Conservation (phyloP, 225 moss, liverwort and hornwort species). For the Physcomitrium patens region DNA sequence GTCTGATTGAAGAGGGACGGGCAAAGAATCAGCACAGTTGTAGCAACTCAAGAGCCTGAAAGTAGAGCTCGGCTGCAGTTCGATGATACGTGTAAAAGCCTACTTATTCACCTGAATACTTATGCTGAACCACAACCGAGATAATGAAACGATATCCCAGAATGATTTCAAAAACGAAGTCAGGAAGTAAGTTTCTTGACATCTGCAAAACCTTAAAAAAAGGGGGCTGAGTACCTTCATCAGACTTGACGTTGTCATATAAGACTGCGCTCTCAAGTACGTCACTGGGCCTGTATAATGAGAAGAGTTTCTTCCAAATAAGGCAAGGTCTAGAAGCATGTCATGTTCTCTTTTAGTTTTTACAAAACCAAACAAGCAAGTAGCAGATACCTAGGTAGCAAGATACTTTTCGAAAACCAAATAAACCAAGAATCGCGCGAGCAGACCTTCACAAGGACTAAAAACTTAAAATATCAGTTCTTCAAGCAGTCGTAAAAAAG, state of each 20-base stretch:
- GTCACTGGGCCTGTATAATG: constrained; percentile 71
- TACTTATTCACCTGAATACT: neutral
- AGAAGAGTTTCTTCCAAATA: constrained; percentile 2
- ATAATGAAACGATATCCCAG: neutral
- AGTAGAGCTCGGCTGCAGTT: constrained; percentile 2
- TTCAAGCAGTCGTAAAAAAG: neutral
- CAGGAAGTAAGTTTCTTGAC: neutral
- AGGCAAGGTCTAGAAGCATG: constrained; percentile 8
- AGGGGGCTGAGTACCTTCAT: constrained; percentile 53
- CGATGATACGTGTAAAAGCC: neutral
- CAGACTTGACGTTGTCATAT: constrained; percentile 38
- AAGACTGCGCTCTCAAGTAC: constrained; percentile 61
- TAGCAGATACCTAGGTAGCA: too few species aligned
- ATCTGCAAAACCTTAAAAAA: constrained; percentile 3
- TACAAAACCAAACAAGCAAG: neutral
- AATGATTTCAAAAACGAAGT: neutral
- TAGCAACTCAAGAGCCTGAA: neutral
- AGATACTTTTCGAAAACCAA: neutral
- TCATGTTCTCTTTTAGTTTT: neutral
- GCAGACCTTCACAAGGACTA: neutral
- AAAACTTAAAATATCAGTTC: neutral
- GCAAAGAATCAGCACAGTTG: constrained; percentile 21
- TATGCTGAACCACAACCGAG: neutral
- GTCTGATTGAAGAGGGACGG: constrained; percentile 50
- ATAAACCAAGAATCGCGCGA: neutral